Evolutionary conservation across 768 basidiomycete species (phyloP), one percentile per base, ranked within the genome.

Genomic region (Crucibulum laeve): DNA sequence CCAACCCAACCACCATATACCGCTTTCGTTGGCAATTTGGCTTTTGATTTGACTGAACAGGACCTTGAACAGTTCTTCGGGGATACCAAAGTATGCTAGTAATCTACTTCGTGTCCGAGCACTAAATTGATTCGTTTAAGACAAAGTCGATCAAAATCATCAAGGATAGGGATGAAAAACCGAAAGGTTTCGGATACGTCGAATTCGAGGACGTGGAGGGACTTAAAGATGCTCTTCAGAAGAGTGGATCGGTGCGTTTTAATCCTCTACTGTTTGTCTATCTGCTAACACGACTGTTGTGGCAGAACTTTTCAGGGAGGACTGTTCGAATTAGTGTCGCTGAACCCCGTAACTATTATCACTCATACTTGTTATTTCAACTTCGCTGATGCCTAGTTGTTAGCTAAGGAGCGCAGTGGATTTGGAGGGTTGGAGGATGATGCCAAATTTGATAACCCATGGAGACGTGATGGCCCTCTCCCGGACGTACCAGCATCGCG

Each of bases 161-260:
- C 64, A 85, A 78, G 59, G 94, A 94, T 54, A 77, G 81, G 46
- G 93, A 94, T 42, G 93, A 94, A 38, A 92, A 91, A 60, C 91
- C 94, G 15, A 97, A 97, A 64, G 96, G 96, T 1, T 98, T 97
- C 66, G 96, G 95, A 25, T 98, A 99, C 61, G 82, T 97, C 46
- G 96, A 99, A 60, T 98, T 98, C 57, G 77, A 74, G n/a, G 86
- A 84, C 41, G 57, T 92, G 45, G 91, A 94, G 15, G 84, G 80
- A 37, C 68, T 98, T 40, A 94, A 94, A 66, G 82, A 83, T 46
- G 96, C 87, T 4, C 66, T 99, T 26, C 65, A 72, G 17, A 85
- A 80, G 65, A 77, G 71, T 19, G 88, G 87, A 42, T 61, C 75
- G 23, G 90, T 91, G 48, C 59, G 88, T 64, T 14, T 23, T 40